Evolutionary conservation across 768 basidiomycete genomes (phyloP), one percentile per base, ranked within the genome.

Genomic region (Russula griseocarnosa): DNA sequence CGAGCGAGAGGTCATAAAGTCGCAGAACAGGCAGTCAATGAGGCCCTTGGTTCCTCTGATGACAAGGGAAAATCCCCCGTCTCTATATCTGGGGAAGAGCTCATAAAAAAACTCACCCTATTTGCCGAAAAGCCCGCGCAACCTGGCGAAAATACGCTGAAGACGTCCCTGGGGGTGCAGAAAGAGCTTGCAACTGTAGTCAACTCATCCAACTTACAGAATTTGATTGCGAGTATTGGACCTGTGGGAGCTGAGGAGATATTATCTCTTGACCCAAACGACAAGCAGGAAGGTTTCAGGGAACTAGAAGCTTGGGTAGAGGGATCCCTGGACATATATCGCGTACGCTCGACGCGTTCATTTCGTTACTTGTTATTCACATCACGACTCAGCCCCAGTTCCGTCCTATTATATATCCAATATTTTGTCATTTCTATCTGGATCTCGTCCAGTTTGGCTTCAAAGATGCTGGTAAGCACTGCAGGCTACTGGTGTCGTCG

Each of bases 401-500:
- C 70, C 82, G 90, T 51, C 94, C 92, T 51, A 88, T 99, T 40
- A 76, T 97, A 18, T 97, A 94, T 72, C 97, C 97, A 3, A 90
- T 99, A 66, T 98, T 98, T 73, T 93, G 91, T 55, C 94, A 99
- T 75, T 98, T 98, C 73, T 98, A 96, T 74, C 80, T 99, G 34
- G 96, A 98, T 73, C 82, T 99, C 55, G 86, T 98, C 53, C 88
- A 94, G 69, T 86, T 87, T 56, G 94, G 92, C 11, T 93, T 91
- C 74, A 87, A 90, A 71, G 90, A 92, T 72, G 90, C 94, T 67
- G 95, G 95, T 89, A 72, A 66, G 86, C 76, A 55, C 55, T 28
- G 9, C 7, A 26, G 13, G n/a, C 30, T 59, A 11, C 42, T 28
- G n/a, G 30, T 49, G 22, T 65, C 61, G 56, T 28, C 58, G 58